Evolutionary conservation across 179 eudicot species (phyloP), one percentile per base, ranked within the genome.

Genomic region (Gypsophila paniculata): DNA sequence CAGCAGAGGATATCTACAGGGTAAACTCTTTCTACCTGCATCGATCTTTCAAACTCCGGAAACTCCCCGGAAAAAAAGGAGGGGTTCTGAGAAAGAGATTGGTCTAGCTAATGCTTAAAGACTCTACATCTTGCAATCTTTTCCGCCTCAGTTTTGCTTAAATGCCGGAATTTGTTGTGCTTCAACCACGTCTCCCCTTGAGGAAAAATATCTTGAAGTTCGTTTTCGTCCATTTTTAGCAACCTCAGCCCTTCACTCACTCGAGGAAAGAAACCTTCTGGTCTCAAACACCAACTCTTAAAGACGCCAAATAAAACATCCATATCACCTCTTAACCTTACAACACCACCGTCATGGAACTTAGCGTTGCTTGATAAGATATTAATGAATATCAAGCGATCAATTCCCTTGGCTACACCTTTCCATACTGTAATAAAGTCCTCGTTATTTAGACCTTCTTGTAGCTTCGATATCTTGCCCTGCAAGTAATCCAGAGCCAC

Each of bases 201-300:
- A 34, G 52, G 78, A 74, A 69, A 68, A 26, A 77, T 70, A 39
- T 71, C 81, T 72, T 78, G 76, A 71, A 87, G 74, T 70, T 81
- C 78, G 15, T 81, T 82, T 65, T 83, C 81, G 8, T 70, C 90
- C 88, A 86, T 82, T 77, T 82, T 93, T 74, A 93, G 78, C 71
- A 91, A 57, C 82, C 82, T 91, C 57, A 89, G 74, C 68, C 89
- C 86, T 67, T 91, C 96, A 34, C 81, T 86, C 10, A 84, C 42
- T 72, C 82, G 77, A 4, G 98, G 96, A 82, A 93, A 91, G 82
- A 89, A 93, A 25, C 96, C 91, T 85, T 91, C 91, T 0, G 98
- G 96, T 81, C 97, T 88, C 84, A 93, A 77, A 84, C 98, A 93
- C 98, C 96, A 91, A 44, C 89, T 76, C 36, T 86, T 82, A 72